Conservation (phyloP, 352 stramenopile genomes). For the Pseudoperonospora humuli region DNA sequence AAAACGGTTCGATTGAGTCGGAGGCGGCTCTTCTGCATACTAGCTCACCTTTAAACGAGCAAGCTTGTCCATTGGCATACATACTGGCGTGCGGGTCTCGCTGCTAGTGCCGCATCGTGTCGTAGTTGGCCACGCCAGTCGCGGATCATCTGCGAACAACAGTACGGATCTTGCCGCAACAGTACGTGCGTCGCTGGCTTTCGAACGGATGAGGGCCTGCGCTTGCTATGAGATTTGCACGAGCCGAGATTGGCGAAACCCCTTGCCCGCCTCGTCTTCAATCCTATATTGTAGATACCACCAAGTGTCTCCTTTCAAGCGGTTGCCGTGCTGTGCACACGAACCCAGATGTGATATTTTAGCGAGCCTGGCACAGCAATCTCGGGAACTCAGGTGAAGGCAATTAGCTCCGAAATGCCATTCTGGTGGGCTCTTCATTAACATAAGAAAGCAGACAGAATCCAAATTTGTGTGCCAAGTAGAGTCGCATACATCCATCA, state of each 20-base stretch:
- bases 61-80: neutral
- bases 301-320: conserved; percentile 3
- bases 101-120: conserved; percentile 16
- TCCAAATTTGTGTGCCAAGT: too few relatives aligned
- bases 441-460: too few relatives aligned
- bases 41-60: neutral
- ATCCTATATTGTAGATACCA: conserved; percentile 12
- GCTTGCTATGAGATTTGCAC: conserved; percentile 20
- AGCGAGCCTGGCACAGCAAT: neutral
- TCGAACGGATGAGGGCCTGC: conserved; percentile 9
- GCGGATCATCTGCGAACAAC: conserved; percentile 27
- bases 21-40: conserved; percentile 12
- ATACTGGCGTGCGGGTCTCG: conserved; percentile 19
- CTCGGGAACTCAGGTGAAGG: too few relatives aligned
- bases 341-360: too few relatives aligned
- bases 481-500: too few relatives aligned
- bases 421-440: too few relatives aligned
- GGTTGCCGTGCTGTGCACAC: conserved; percentile 3
- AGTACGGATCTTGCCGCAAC: conserved; percentile 9
- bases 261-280: conserved; percentile 7
- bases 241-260: conserved; percentile 26
- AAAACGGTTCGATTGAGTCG: conserved; percentile 11
- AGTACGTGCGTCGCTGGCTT: conserved; percentile 22
- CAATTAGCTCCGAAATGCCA: too few relatives aligned
- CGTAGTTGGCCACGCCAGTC: conserved; percentile 20